Base-by-base conservation (phyloP, 169 alveolate species). In the Plasmodium adleri region DNA sequence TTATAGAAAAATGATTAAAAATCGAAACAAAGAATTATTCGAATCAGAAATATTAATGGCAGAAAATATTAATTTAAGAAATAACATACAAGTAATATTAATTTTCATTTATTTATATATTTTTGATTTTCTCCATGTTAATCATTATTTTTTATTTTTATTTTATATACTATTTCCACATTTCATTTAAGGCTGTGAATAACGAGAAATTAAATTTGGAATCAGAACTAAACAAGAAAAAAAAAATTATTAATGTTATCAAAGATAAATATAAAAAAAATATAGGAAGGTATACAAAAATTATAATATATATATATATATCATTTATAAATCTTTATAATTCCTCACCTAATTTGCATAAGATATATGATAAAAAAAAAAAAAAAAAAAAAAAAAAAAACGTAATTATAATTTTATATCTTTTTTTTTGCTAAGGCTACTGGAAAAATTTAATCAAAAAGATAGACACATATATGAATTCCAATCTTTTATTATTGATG, bases 181-280 rank as follows among this genome's bases (percentile, higher is more conserved):
- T 5, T 32, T 32, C 45, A 32, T 32, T 8, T 59, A 49, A 80
- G 90, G 52, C 13, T 32, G 26, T 72, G 62, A 59, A 80, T 10
- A 80, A 60, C 66, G 74, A 80, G 43, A 80, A 80, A 72, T 2
- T 67, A n/a, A 17, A 56, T 24, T 22, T 80, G 43, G 83, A 80
- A 59, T 56, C 73, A 47, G 73, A 80, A 68, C 28, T 80, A 7
- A 63, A 22, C 39, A 70, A 80, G 64, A 80, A 80, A 68, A 80
- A 17, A 39, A 66, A 80, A n/a, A 43, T 80, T 32, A 80, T 80
- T 54, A 60, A 58, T 22, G 43, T 80, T 60, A 80, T 80, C 7
- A 80, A 80, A 66, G 73, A 80, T 54, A 80, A 80, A 26, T 80
- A 80, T 43, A 66, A 67, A 80, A 80, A 80, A 15, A 80, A 80